phyloP scores from a whole-genome alignment of 768 basidiomycete species.

The Aureoboletus auriporus region DNA sequence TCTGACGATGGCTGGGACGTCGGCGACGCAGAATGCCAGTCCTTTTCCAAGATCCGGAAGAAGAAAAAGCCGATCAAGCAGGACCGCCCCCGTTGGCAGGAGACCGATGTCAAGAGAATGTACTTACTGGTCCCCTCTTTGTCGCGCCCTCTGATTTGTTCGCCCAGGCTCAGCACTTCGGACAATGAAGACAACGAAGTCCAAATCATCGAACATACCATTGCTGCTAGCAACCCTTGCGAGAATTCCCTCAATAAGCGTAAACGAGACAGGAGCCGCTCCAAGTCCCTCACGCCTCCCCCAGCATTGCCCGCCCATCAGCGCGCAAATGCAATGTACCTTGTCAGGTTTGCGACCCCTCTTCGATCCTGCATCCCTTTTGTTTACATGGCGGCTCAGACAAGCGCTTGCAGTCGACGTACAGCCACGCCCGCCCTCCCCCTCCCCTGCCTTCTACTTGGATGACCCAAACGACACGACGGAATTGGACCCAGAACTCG shows the following conservation, averaged over 20 bases:
- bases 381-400: slow-evolving; percentile 29
- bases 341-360: slow-evolving; percentile 50
- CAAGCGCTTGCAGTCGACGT: slow-evolving; percentile 38
- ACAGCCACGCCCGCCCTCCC: slow-evolving; percentile 43
- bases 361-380: not conserved
- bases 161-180: slow-evolving; percentile 31
- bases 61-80: slow-evolving; percentile 34
- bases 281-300: slow-evolving; percentile 73
- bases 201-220: slow-evolving; percentile 37
- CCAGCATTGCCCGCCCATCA: slow-evolving; percentile 54
- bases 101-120: slow-evolving; percentile 37
- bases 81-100: slow-evolving; percentile 42
- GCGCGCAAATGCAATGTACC: slow-evolving; percentile 50
- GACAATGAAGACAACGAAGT: slow-evolving; percentile 46
- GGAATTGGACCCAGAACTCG: slow-evolving; percentile 59
- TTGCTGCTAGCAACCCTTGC: slow-evolving; percentile 5
- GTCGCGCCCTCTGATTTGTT: slow-evolving; percentile 8
- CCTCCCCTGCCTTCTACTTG: slow-evolving; percentile 28
- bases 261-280: slow-evolving; percentile 52
- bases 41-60: slow-evolving; percentile 35
- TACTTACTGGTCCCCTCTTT: slow-evolving; percentile 17
- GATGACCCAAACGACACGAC: slow-evolving; percentile 49
- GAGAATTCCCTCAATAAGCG: slow-evolving; percentile 36
- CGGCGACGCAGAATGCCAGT: slow-evolving; percentile 12
- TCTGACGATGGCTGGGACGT: slow-evolving; percentile 23